Evolutionary conservation across 2,329 filamentous ascomycete genomes (phyloP).

Genomic region (Penicillium sp.): DNA sequence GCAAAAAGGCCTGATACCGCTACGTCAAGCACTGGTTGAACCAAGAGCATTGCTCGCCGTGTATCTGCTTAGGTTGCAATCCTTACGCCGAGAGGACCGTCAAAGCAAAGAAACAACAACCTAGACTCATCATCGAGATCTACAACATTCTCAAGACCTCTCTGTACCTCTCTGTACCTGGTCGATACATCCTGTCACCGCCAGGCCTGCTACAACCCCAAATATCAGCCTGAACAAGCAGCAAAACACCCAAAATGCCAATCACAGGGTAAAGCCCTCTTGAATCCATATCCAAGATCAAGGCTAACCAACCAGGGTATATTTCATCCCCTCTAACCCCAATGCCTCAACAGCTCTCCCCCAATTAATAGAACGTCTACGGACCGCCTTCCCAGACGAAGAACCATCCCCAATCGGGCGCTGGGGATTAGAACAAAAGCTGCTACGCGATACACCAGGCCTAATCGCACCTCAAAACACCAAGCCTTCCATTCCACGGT

Average conservation of each 20-base stretch:
- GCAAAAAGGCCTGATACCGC: not conserved
- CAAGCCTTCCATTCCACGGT: constrained; percentile 35
- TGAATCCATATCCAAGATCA: not conserved
- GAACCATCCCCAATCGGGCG: constrained; percentile 37
- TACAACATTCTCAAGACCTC: not conserved
- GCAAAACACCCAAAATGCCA: constrained; percentile 27
- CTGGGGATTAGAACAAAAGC: constrained; percentile 46
- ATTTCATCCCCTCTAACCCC: constrained; percentile 45
- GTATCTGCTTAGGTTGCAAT: not conserved
- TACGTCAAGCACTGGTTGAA: not conserved
- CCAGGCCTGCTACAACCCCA: not conserved
- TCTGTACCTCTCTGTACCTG: not conserved
- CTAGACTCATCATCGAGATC: not conserved
- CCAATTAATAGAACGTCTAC: constrained; percentile 42
- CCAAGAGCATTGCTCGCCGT: not conserved
- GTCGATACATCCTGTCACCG: not conserved
- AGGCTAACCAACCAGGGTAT: constrained; percentile 35
- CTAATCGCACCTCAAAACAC: constrained; percentile 35
- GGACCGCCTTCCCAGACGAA: constrained; percentile 37
- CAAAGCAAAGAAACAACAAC: too few species aligned
- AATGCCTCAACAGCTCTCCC: constrained; percentile 40
- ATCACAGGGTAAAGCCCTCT: constrained; percentile 36
- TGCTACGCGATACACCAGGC: constrained; percentile 47
- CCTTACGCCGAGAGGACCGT: too few species aligned
- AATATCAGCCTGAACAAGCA: not conserved